phyloP scores from a whole-genome alignment of 2,329 filamentous ascomycete genomes.

The Fonsecaea nubica region DNA sequence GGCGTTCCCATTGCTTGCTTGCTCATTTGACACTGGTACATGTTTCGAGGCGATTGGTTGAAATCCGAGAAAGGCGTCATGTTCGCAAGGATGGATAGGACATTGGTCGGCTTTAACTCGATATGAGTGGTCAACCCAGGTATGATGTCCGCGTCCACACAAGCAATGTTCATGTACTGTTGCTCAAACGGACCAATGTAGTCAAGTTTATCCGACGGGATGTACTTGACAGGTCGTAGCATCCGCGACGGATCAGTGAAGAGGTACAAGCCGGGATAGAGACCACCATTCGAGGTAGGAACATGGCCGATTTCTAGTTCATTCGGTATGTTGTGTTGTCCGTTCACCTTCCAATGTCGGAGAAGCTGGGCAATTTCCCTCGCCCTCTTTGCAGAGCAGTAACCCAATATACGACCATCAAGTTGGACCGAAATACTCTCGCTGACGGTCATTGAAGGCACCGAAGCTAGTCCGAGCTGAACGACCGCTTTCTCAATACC shows the following conservation, averaged over 20 bases:
- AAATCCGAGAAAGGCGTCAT: slow-evolving; percentile 99
- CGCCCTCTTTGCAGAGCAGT: slow-evolving; percentile 84
- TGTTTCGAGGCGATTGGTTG: slow-evolving; percentile 97
- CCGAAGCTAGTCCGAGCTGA: slow-evolving; percentile 77
- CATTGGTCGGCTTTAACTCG: slow-evolving; percentile 92
- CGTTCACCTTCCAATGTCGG: slow-evolving; percentile 94
- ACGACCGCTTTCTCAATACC: slow-evolving; percentile 74
- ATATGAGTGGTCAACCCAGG: slow-evolving; percentile 93
- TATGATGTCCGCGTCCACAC: slow-evolving; percentile 82
- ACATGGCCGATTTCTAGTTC: slow-evolving; percentile 92
- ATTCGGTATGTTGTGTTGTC: slow-evolving; percentile 76
- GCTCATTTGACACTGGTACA: slow-evolving; percentile 99
- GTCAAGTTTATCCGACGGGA: slow-evolving; percentile 84
- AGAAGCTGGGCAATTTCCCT: slow-evolving; percentile 82
- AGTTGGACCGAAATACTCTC: slow-evolving; percentile 90
- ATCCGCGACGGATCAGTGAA: slow-evolving; percentile 84
- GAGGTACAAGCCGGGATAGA: slow-evolving; percentile 95
- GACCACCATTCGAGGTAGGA: slow-evolving; percentile 85
- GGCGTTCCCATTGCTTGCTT: slow-evolving; percentile 99
- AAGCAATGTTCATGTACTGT: slow-evolving; percentile 97
- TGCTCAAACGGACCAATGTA: slow-evolving; percentile 93
- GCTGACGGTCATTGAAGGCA: slow-evolving; percentile 77
- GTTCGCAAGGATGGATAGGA: slow-evolving; percentile 95
- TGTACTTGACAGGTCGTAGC: slow-evolving; percentile 89
- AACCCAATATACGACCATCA: slow-evolving; percentile 88